Evolutionary conservation across 2,329 filamentous ascomycete genomes (phyloP), one percentile per base, ranked within the genome.

Genomic region (Pseudocercospora macadamiae): DNA sequence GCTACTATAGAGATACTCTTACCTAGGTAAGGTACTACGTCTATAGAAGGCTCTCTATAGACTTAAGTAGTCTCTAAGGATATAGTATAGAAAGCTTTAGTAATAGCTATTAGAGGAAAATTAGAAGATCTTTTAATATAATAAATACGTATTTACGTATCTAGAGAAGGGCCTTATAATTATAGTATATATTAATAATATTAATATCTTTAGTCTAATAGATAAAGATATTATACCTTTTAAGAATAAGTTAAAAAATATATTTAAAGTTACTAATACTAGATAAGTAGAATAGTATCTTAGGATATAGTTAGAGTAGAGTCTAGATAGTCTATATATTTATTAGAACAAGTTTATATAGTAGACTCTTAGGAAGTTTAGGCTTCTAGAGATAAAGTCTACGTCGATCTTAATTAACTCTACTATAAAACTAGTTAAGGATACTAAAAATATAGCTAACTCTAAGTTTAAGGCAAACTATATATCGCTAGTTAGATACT

Each of bases 131-230:
- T 51, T 25, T 16, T 51, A 51, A 28, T 51, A n/a, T 19, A 19
- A 51, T 51, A 51, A 51, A n/a, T 51, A 19, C 16, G 26, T 51
- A 14, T 51, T 51, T 25, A 30, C 30, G n/a, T 51, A 51, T 18
- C 12, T 4, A 19, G 25, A 12, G 30, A 51, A 18, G 30, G 23
- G 47, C 6, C 47, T 51, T 32, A 32, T 51, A 30, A 51, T 51
- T 30, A 51, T 12, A 5, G n/a, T 51, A 1, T 51, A 51, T 21
- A 19, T 51, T 21, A 21, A 51, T 12, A 12, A 51, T 16, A n/a
- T 51, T 4, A 51, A 51, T 18, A 51, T 51, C 47, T 51, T 51
- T 51, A 51, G 47, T 5, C 9, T 28, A 51, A 34, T 16, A 7
- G 14, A 51, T 16, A 25, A 23, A 10, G 26, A 16, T n/a, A 51